A percentile compares a stretch with the other conserved stretches of the same genome.
phyloP scores from a whole-genome alignment of 2,329 filamentous ascomycete species.

The Ciborinia camelliae region DNA sequence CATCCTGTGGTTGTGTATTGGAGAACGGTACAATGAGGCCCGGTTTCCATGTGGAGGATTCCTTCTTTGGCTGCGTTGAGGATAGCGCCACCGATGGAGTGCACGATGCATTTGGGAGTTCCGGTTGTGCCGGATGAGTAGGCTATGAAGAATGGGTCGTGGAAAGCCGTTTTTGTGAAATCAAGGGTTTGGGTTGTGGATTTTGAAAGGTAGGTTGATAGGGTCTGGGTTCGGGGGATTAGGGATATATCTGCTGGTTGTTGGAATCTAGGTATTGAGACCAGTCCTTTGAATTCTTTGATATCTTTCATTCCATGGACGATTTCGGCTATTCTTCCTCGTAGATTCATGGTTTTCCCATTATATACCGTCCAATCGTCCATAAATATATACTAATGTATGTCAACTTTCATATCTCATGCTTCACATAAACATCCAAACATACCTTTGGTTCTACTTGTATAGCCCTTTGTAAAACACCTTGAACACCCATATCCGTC shows the following conservation, averaged over 20 bases:
- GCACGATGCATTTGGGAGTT: conserved; percentile 80
- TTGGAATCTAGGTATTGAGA: conserved; percentile 65
- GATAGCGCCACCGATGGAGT: conserved; percentile 64
- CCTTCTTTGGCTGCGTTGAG: conserved; percentile 61
- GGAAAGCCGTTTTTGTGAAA: conserved; percentile 37
- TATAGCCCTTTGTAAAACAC: conserved; percentile 68
- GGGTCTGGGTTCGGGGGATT: conserved; percentile 44
- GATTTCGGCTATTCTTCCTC: conserved; percentile 66
- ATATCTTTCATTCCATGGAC: conserved; percentile 59
- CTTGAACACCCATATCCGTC: conserved; percentile 80
- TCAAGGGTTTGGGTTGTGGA: conserved; percentile 23
- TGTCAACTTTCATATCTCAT: conserved; percentile 4
- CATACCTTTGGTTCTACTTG: conserved; percentile 68
- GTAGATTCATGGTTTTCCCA: conserved; percentile 68
- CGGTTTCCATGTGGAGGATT: conserved; percentile 48
- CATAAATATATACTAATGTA: conserved; percentile 65
- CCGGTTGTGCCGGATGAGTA: conserved; percentile 82
- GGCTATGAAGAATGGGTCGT: conserved; percentile 73
- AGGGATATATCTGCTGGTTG: conserved; percentile 55
- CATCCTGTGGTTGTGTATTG: conserved; percentile 70
- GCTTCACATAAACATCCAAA: neutral
- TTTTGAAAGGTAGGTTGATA: conserved; percentile 44
- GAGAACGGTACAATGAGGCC: conserved; percentile 42
- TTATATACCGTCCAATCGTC: conserved; percentile 80
- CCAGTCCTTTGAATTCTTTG: conserved; percentile 57